These are phyloP conservation scores for Camelina neglecta DNA, from an alignment of 345 rosid species.

Conservation along the genomic window DNA sequence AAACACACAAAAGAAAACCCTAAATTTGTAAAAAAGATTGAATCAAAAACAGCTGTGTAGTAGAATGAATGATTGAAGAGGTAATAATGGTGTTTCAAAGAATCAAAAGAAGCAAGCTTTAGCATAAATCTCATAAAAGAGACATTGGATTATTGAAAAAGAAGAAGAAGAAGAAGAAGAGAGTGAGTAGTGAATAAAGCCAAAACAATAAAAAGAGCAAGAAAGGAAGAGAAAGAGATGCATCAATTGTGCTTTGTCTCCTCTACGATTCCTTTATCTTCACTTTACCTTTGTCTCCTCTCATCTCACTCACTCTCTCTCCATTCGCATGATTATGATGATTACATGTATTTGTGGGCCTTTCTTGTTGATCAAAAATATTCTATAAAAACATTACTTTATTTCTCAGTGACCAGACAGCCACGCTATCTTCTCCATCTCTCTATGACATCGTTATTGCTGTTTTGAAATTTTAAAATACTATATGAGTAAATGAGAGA, in stretches of 20 bases:
- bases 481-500: conserved; percentile 9
- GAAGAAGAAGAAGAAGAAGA: background rate
- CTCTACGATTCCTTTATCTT: conserved; percentile 43
- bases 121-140: conserved; percentile 35
- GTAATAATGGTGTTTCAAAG: conserved; percentile 60
- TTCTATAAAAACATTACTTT: conserved; percentile 17
- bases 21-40: background rate
- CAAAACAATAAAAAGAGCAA: conserved; percentile 27
- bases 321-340: conserved; percentile 51
- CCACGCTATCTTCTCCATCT: conserved; percentile 46
- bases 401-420: conserved; percentile 44
- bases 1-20: background rate
- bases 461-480: background rate
- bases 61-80: conserved; percentile 52
- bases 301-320: conserved; percentile 30
- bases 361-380: conserved; percentile 17
- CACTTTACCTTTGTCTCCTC: conserved; percentile 55
- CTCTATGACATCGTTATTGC: conserved; percentile 34
- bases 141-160: conserved; percentile 40
- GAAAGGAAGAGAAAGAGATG: conserved; percentile 42
- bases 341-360: conserved; percentile 52
- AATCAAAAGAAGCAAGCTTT: conserved; percentile 60
- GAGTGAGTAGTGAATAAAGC: conserved; percentile 1
- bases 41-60: conserved; percentile 35
- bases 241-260: conserved; percentile 40